Evolutionary conservation across 345 rosid species (phyloP).

Genomic region (Anastatica hierochuntica): DNA sequence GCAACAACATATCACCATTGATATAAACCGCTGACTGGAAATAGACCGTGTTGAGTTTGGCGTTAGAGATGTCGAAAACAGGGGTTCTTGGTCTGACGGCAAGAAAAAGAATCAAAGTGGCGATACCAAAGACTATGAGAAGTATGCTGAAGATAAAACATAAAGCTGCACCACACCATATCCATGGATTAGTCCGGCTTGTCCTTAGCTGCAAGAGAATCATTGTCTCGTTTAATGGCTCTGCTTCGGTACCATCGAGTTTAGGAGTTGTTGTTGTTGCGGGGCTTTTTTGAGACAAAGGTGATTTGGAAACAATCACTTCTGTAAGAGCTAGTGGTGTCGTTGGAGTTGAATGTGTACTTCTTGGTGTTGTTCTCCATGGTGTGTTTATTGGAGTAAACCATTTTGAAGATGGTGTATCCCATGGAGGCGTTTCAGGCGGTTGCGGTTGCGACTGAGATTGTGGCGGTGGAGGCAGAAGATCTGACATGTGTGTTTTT

Average conservation of each 20-base stretch:
- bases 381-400: slow-evolving; percentile 27
- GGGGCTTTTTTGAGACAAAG: slow-evolving; percentile 11
- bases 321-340: slow-evolving; percentile 29
- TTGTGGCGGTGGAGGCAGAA: slow-evolving; percentile 29
- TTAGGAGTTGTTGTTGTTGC: no score
- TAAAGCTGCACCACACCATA: slow-evolving; percentile 69
- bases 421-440: slow-evolving; percentile 32
- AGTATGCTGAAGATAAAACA: slow-evolving; percentile 68
- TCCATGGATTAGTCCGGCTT: slow-evolving; percentile 44
- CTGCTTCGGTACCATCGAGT: slow-evolving; percentile 1
- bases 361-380: slow-evolving; percentile 31
- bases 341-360: no score
- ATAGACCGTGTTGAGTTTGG: slow-evolving; percentile 60
- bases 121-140: slow-evolving; percentile 68
- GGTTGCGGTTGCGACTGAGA: slow-evolving; percentile 2
- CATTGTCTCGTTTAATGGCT: slow-evolving; percentile 12
- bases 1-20: slow-evolving; percentile 41
- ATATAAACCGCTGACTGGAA: slow-evolving; percentile 71
- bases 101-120: slow-evolving; percentile 59
- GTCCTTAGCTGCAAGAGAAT: slow-evolving; percentile 31
- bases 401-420: slow-evolving; percentile 23
- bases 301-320: slow-evolving; percentile 36
- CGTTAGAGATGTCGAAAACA: slow-evolving; percentile 57
- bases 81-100: slow-evolving; percentile 61
- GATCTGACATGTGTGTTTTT: no score